Evolutionary conservation across 371 early-diverging fungal species (phyloP).

Genomic region (Encephalitozoon hellem): DNA sequence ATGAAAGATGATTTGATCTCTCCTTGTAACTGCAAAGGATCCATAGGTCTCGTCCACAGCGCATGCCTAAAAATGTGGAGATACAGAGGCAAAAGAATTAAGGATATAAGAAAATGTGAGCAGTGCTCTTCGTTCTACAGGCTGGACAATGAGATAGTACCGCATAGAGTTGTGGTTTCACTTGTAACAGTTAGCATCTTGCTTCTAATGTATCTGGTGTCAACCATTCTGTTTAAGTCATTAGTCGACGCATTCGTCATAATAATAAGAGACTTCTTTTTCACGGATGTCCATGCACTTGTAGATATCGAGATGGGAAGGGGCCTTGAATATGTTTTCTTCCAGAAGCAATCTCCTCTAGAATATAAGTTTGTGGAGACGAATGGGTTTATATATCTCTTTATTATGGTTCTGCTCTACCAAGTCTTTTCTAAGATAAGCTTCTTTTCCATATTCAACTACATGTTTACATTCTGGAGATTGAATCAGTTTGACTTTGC

Average conservation of each 20-base stretch:
- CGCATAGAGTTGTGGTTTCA: slow-evolving; percentile 17
- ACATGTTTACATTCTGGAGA: slow-evolving; percentile 59
- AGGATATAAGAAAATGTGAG: slow-evolving; percentile 58
- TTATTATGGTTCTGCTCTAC: slow-evolving; percentile 33
- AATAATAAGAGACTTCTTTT: slow-evolving; percentile 29
- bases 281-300: background rate
- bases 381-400: background rate
- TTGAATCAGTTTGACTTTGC: slow-evolving; percentile 52
- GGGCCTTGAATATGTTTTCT: slow-evolving; percentile 18
- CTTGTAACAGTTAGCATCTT: slow-evolving; percentile 32
- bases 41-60: slow-evolving; percentile 60
- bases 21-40: slow-evolving; percentile 62
- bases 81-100: slow-evolving; percentile 51
- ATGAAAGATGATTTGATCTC: slow-evolving; percentile 54
- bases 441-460: slow-evolving; percentile 50
- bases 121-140: slow-evolving; percentile 56
- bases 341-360: background rate
- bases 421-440: slow-evolving; percentile 17
- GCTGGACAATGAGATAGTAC: slow-evolving; percentile 51
- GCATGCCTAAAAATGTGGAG: slow-evolving; percentile 60
- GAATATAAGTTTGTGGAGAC: background rate
- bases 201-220: slow-evolving; percentile 20
- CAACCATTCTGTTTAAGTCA: slow-evolving; percentile 31
- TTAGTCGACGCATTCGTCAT: slow-evolving; percentile 27
- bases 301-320: background rate